These are phyloP conservation scores for Aspergillus chevalieri DNA, from an alignment of 2,329 filamentous ascomycete genomes.

Conservation along the genomic window DNA sequence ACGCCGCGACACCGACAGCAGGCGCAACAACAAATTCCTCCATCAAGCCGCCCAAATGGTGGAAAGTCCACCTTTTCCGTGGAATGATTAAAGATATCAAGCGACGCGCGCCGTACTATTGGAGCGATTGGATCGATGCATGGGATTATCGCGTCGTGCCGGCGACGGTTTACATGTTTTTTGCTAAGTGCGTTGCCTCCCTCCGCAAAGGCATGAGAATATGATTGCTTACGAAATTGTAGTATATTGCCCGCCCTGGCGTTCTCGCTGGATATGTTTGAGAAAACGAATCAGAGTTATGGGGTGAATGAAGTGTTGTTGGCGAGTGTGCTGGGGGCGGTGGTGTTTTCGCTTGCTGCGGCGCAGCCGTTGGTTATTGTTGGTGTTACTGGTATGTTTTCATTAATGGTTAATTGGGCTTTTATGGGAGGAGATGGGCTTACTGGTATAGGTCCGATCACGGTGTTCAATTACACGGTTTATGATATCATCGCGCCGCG, in stretches of 20 bases:
- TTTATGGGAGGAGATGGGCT: conserved; percentile 7
- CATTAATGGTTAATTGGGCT: not conserved
- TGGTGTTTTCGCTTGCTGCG: conserved; percentile 73
- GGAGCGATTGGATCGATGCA: conserved; percentile 77
- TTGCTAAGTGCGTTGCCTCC: conserved; percentile 64
- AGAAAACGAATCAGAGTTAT: conserved; percentile 75
- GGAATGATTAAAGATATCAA: conserved; percentile 76
- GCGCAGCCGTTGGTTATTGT: conserved; percentile 87
- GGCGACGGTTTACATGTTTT: conserved; percentile 89
- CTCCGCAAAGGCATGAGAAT: not conserved
- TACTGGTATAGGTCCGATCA: conserved; percentile 61
- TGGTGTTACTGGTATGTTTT: conserved; percentile 64
- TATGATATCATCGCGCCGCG: conserved; percentile 78
- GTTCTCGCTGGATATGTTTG: conserved; percentile 90
- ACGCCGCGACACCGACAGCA: conserved; percentile 6
- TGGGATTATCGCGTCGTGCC: conserved; percentile 88
- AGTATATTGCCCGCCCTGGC: conserved; percentile 82
- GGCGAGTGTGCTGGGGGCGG: conserved; percentile 71
- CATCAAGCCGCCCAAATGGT: conserved; percentile 51
- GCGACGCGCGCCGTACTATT: conserved; percentile 68
- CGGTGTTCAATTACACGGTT: conserved; percentile 90
- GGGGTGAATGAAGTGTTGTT: conserved; percentile 90
- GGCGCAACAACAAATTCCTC: conserved; percentile 5
- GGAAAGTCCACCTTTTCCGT: conserved; percentile 66
- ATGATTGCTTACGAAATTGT: conserved; percentile 7